A percentile compares a stretch with the other conserved stretches of the same genome.
Conservation (phyloP, 2,329 filamentous ascomycete genomes). For the Chlorencoelia australis region DNA sequence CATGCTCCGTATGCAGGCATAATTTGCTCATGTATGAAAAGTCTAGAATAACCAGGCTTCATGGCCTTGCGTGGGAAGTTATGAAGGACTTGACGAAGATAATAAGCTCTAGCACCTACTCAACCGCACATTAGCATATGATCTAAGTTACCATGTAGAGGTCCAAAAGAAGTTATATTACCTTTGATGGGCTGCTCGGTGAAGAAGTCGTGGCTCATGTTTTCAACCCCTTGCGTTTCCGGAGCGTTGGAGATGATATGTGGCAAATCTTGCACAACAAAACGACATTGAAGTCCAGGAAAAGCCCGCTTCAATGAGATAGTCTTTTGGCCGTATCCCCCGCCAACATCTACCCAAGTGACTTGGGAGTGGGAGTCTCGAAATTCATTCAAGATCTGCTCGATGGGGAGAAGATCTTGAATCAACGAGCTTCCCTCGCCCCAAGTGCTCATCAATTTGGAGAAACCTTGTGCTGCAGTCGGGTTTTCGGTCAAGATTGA, state of each 20-base stretch:
- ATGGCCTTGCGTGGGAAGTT: conserved; percentile 27
- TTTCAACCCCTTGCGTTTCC: conserved; percentile 1
- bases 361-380: too few species aligned
- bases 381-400: background rate
- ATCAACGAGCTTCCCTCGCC: background rate
- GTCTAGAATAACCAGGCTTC: conserved; percentile 18
- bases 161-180: background rate
- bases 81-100: conserved; percentile 27
- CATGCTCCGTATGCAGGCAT: conserved; percentile 13
- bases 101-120: conserved; percentile 24
- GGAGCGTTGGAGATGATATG: conserved; percentile 8
- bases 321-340: conserved; percentile 6
- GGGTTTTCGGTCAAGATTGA: background rate
- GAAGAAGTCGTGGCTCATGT: conserved; percentile 28
- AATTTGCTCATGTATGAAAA: conserved; percentile 16
- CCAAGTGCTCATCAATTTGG: background rate
- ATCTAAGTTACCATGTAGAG: background rate
- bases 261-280: conserved; percentile 17
- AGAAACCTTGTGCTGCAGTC: background rate
- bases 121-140: background rate
- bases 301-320: conserved; percentile 4
- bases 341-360: conserved; percentile 6
- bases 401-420: background rate
- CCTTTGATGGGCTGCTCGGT: conserved; percentile 24
- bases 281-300: conserved; percentile 7